Percentiles rank a stretch among this genome's conserved stretches.
Conservation (phyloP, 192 early-diverging fungal genomes). For the Phycomyces blakesleeanus region DNA sequence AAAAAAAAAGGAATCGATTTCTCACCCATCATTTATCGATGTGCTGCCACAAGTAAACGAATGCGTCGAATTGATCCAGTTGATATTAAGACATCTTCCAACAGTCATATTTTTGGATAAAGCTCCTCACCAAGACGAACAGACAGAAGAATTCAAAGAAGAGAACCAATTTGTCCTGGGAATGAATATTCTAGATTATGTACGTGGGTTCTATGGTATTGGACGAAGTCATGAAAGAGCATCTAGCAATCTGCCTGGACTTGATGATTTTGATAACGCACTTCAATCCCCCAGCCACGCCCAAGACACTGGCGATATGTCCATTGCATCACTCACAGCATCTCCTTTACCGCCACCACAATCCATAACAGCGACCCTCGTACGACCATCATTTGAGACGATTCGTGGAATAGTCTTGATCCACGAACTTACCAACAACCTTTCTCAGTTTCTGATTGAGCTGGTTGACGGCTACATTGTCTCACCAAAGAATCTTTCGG, state of each 20-base stretch:
- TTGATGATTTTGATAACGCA: not conserved
- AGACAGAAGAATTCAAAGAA: not conserved
- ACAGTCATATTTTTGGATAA: slow-evolving; percentile 27
- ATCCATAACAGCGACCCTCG: not conserved
- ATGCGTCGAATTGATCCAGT: slow-evolving; percentile 28
- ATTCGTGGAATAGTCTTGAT: slow-evolving; percentile 20
- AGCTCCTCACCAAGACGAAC: not conserved
- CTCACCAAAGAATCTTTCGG: not conserved
- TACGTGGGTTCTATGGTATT: slow-evolving; percentile 43
- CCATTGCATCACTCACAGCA: not conserved
- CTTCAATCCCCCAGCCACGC: not conserved
- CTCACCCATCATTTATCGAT: slow-evolving; percentile 14
- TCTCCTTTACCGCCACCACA: not conserved
- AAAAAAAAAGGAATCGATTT: slow-evolving; percentile 9
- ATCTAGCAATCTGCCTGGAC: too few relatives aligned
- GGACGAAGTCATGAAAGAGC: not conserved
- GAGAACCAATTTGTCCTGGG: slow-evolving; percentile 33
- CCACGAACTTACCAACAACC: slow-evolving; percentile 11
- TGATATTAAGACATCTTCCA: slow-evolving; percentile 37
- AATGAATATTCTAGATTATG: slow-evolving; percentile 42
- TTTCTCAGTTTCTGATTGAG: slow-evolving; percentile 12
- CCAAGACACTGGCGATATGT: slow-evolving; percentile 22
- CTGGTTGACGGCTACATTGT: slow-evolving; percentile 18
- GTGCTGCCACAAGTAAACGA: slow-evolving; percentile 28
- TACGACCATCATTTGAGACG: slow-evolving; percentile 7